Evolutionary conservation across 1,139 yeast genomes (phyloP).

Genomic region (Lodderomyces oxycetoniae): DNA sequence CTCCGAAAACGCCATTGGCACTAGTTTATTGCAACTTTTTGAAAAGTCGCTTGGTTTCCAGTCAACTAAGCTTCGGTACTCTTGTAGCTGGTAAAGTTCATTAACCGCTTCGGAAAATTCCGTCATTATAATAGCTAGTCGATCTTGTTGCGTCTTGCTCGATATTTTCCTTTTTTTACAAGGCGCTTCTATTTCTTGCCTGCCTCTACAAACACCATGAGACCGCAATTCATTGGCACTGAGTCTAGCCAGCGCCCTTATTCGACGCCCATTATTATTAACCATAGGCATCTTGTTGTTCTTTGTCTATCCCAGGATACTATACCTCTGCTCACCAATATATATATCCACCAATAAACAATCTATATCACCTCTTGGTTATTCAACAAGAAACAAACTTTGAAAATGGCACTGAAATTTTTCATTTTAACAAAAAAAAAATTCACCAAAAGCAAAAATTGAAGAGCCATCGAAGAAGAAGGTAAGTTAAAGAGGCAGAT

Average conservation of each 20-base stretch:
- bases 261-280: no score
- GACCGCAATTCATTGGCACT: slow-evolving; percentile 3
- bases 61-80: slow-evolving; percentile 53
- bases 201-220: not conserved
- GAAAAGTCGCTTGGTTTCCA: slow-evolving; percentile 55
- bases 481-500: no score
- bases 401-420: no score
- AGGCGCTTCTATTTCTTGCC: not conserved
- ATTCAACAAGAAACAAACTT: no score
- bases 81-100: slow-evolving; percentile 55
- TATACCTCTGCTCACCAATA: no score
- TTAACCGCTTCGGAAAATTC: slow-evolving; percentile 44
- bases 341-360: no score
- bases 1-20: slow-evolving; percentile 28
- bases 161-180: slow-evolving; percentile 12
- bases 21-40: slow-evolving; percentile 18
- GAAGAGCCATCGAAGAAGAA: no score
- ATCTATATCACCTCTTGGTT: no score
- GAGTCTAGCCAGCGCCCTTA: slow-evolving; percentile 12
- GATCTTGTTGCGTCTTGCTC: slow-evolving; percentile 16
- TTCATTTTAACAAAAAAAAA: no score
- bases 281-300: not conserved
- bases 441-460: no score
- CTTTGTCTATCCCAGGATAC: no score
- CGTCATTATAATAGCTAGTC: slow-evolving; percentile 33